phyloP scores from a whole-genome alignment of 1,284 basidiomycete species.

The Tetrapyrgos nigripes region DNA sequence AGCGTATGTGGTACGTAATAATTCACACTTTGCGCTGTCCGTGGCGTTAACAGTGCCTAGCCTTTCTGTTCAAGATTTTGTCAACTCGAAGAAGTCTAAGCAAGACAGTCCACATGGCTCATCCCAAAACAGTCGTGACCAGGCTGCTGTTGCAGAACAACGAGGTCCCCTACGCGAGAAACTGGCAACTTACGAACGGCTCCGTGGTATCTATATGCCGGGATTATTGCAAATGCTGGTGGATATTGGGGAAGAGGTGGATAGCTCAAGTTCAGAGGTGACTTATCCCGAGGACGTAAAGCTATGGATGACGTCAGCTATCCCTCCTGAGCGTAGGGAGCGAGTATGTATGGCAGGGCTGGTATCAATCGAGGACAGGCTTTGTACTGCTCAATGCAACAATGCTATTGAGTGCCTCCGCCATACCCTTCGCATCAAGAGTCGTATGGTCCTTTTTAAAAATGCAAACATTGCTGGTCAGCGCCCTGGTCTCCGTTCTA shows the following conservation, averaged over 20 bases:
- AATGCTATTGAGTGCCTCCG: background rate
- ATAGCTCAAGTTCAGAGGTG: background rate
- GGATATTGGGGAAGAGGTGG: background rate
- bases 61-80: background rate
- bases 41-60: background rate
- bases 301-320: background rate
- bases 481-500: background rate
- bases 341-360: background rate
- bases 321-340: background rate
- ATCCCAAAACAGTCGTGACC: background rate
- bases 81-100: background rate
- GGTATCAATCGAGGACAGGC: background rate
- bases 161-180: background rate
- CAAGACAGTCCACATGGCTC: background rate
- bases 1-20: background rate
- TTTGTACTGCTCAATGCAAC: background rate
- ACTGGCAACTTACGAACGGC: background rate
- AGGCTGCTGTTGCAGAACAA: background rate
- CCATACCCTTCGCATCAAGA: background rate
- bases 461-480: background rate
- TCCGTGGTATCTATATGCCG: conserved; percentile 16
- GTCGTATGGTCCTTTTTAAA: background rate
- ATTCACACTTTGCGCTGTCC: background rate
- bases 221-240: conserved; percentile 12
- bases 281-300: background rate